Conservation (phyloP, 352 stramenopile species). For the Phytophthora pisi region DNA sequence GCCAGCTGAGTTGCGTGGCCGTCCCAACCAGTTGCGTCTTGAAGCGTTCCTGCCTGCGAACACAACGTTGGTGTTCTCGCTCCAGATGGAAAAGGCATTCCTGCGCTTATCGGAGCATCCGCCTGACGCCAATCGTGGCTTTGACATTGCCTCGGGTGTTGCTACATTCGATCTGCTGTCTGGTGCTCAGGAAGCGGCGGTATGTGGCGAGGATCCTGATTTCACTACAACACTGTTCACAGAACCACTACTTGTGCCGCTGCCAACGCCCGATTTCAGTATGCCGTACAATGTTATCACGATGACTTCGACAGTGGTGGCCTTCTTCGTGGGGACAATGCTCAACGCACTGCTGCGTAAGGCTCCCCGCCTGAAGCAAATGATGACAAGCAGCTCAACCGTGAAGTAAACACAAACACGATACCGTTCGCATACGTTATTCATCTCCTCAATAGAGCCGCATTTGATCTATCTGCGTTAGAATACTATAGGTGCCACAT, state of each 20-base stretch:
- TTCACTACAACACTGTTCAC: constrained; percentile 67
- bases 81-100: constrained; percentile 86
- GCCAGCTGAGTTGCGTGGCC: constrained; percentile 59
- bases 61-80: constrained; percentile 61
- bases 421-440: constrained; percentile 28
- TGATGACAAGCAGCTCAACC: constrained; percentile 43
- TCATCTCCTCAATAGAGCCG: constrained; percentile 20
- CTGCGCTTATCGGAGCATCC: constrained; percentile 83
- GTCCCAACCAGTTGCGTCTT: constrained; percentile 67
- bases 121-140: constrained; percentile 86
- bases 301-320: constrained; percentile 89
- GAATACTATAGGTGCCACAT: constrained; percentile 1
- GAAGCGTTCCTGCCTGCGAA: constrained; percentile 57
- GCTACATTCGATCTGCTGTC: constrained; percentile 44
- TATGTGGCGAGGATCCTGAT: constrained; percentile 12
- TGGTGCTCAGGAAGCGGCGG: background rate
- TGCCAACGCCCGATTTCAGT: constrained; percentile 89
- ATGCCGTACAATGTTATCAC: constrained; percentile 93
- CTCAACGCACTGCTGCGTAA: constrained; percentile 84
- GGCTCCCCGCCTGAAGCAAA: constrained; percentile 67
- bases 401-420: constrained; percentile 26
- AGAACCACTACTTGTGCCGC: constrained; percentile 78
- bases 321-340: constrained; percentile 86
- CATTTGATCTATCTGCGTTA: constrained; percentile 16
- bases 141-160: constrained; percentile 77